Evolutionary conservation across 108 stramenopile genomes (phyloP), one percentile per base, ranked within the genome.

Genomic region (Cyclotella kingstonii): DNA sequence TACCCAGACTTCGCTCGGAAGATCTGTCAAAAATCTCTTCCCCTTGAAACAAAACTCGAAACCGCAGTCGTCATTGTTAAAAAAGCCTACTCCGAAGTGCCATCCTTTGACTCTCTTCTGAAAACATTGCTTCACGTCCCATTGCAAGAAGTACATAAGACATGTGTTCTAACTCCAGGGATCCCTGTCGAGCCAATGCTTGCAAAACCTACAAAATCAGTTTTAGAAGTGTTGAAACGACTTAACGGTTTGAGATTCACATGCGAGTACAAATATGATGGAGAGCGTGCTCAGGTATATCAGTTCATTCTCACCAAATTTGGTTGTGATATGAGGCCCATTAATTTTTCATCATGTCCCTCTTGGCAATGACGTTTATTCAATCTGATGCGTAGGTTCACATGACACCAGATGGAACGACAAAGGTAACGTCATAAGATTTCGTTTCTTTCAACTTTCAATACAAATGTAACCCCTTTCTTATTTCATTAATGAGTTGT

Each of bases 181-280:
- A 81, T 97, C 55, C 99, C 99, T 11, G 97, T 99, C 22, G 83
- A 72, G 18, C 99, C 99, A 49, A 99, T 99, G 99, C 79, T 99
- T 25, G 99, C 99, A 57, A 99, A 99, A 73, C 97, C 99, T 0
- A 75, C 73, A 43, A 90, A 98, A 64, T 82, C 81, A 6, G 87
- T 99, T 26, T 83, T 76, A 42, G 98, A 98, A 64, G 99, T 99
- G 3, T 76, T 98, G 53, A 89, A 94, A 63, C 83, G 99, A 5
- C 70, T 99, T 44, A 66, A 84, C 46, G 95, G 95, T 7, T 77
- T 73, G 61, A 61, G 70, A 18, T 97, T 99, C 75, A 98, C 99
- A 7, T 97, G 94, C 73, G 99, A 99, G 69, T 98, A 83, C 88
- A 99, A 99, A 82, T 99, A 99, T 79, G 98, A 99, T 66, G 99